Evolutionary conservation across 2,329 filamentous ascomycete species (phyloP).

Genomic region (Coleophoma crateriformis): DNA sequence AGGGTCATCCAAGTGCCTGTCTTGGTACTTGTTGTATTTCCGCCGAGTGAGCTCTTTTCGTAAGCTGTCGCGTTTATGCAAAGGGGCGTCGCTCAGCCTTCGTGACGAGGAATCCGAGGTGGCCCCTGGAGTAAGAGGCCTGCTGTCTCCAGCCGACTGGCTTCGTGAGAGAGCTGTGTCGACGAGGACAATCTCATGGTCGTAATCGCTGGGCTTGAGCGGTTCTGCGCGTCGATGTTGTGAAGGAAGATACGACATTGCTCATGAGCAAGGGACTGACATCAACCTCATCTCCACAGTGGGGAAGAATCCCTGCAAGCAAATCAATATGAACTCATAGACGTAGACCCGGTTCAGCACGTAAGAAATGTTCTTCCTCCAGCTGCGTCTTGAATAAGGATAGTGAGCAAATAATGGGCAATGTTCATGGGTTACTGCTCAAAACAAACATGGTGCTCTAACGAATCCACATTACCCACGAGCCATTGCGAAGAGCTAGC

Average conservation of each 20-base stretch:
- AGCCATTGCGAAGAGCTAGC: too few relatives aligned
- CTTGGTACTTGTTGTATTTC: constrained; percentile 26
- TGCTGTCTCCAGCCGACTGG: constrained; percentile 6
- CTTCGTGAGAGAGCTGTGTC: constrained; percentile 33
- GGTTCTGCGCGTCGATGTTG: constrained; percentile 43
- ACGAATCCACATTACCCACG: too few relatives aligned
- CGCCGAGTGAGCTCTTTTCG: constrained; percentile 18
- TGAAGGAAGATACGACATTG: constrained; percentile 21
- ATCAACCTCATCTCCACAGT: constrained; percentile 1
- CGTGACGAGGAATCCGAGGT: constrained; percentile 17
- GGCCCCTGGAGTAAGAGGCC: not conserved
- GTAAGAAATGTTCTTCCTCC: too few relatives aligned
- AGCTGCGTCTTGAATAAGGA: too few relatives aligned
- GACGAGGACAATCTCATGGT: constrained; percentile 66
- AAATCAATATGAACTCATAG: too few relatives aligned
- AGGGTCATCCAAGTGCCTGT: constrained; percentile 26
- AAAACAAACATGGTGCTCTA: too few relatives aligned
- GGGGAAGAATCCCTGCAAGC: not conserved
- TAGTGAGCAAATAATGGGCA: too few relatives aligned
- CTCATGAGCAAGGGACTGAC: constrained; percentile 9
- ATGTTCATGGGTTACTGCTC: too few relatives aligned
- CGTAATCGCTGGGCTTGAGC: constrained; percentile 56
- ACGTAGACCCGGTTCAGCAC: too few relatives aligned
- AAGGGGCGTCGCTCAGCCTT: constrained; percentile 15
- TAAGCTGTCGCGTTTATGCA: constrained; percentile 17